Percentiles rank a stretch among this genome's conserved stretches.
Evolutionary conservation across 805 yeast genomes (phyloP).

Genomic region (Candida endomychidarum): DNA sequence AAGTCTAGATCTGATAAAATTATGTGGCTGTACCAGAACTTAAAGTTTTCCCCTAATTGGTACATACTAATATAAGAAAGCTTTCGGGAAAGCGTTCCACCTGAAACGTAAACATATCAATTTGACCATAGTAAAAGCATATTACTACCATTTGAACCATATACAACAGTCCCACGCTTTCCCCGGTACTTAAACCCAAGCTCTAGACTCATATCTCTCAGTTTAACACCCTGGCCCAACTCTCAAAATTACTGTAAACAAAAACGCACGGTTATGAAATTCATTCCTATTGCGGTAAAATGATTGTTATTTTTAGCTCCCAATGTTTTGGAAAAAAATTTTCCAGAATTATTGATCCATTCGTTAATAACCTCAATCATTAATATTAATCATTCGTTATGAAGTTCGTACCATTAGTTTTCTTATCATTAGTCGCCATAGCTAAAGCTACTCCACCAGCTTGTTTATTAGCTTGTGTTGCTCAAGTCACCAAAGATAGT

Average conservation of each 20-base stretch:
- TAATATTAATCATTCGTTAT: slow-evolving; percentile 8
- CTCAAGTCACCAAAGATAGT: slow-evolving; percentile 60
- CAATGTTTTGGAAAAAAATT: slow-evolving; percentile 8
- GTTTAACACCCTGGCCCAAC: background rate
- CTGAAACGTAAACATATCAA: no score
- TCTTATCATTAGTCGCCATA: slow-evolving; percentile 30
- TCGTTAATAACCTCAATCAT: slow-evolving; percentile 4
- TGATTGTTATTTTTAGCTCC: slow-evolving; percentile 6
- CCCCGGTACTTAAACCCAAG: background rate
- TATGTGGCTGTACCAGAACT: slow-evolving; percentile 1
- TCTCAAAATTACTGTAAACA: background rate
- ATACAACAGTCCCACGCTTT: no score
- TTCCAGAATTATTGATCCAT: slow-evolving; percentile 8
- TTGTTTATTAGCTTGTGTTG: slow-evolving; percentile 85
- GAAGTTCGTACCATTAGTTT: slow-evolving; percentile 17
- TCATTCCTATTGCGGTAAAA: slow-evolving; percentile 1
- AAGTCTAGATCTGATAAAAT: slow-evolving; percentile 4
- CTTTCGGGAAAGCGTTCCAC: no score
- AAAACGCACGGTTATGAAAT: slow-evolving; percentile 8
- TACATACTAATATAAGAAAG: no score
- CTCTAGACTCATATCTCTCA: background rate
- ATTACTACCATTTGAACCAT: no score
- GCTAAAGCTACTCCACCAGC: slow-evolving; percentile 82
- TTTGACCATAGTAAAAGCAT: no score
- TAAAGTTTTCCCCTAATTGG: slow-evolving; percentile 3